Evolutionary conservation across 2,329 filamentous ascomycete genomes (phyloP), one percentile per base, ranked within the genome.

Genomic region (Rutstroemia sp.): DNA sequence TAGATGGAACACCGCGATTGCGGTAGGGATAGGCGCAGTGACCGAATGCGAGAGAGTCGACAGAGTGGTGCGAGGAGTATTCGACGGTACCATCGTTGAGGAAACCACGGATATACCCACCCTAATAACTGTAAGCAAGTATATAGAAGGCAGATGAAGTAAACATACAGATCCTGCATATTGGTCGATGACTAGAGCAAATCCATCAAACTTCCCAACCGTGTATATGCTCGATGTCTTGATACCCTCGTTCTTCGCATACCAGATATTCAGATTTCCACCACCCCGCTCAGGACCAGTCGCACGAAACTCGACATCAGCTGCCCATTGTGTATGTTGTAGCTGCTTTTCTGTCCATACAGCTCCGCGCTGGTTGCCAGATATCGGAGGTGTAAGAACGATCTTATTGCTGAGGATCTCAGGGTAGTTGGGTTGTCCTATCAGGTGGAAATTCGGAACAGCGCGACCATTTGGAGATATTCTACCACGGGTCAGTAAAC

Each of bases 191-290:
- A 95, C 86, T 57, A 99, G 75, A 37, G 83, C 92, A 63, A 99
- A 75, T n/a, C 94, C 94, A 65, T 97, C 92, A 66, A 96, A 99
- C 64, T 82, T 83, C 54, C 83, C 83, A 9, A 87, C 86, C 0
- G 88, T 94, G 73, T 96, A 96, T 64, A 96, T 83, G 72, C 89
- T 95, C 61, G 82, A 80, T 23, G 84, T 80, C 55, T 84, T 86
- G 55, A 95, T 76, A 30, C 77, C 76, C 34, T 88, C 87, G 58
- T 88, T 80, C 64, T 83, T 84, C 52, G 82, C 85, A 68, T 95
- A 89, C 94, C 94, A 99, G 66, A 99, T 79, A 72, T 97, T 92
- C 64, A 99, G 76, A 73, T 95, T 96, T 49, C 94, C 94, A 57
- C 86, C 84, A 51, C 86, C 90, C 64, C 89, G 79, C 69, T 97